A percentile compares a stretch with the other conserved stretches of the same genome.
Conservation (phyloP, 495 filamentous ascomycete genomes). For the Mytilinidion resinicola region DNA sequence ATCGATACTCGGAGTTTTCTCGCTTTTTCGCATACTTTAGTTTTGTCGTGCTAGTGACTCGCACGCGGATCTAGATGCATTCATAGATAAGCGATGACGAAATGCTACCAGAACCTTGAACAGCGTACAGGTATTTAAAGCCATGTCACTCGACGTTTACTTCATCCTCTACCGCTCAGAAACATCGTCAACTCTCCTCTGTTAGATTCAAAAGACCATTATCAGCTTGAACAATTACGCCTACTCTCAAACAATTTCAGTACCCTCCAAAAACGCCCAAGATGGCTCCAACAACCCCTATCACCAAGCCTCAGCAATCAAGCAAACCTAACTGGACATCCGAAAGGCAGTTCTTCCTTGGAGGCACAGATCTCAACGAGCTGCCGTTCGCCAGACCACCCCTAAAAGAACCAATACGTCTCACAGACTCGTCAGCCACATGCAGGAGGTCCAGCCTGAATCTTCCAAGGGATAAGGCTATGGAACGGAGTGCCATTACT, state of each 20-base stretch:
- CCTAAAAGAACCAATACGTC: not conserved
- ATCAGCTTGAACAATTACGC: not conserved
- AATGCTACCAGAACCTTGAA: not conserved
- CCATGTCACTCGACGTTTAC: not conserved
- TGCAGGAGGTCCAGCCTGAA: not conserved
- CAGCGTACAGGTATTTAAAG: not conserved
- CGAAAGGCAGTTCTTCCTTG: not conserved
- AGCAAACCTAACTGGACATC: not conserved
- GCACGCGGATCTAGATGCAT: not conserved
- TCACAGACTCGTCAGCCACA: not conserved
- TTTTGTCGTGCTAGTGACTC: slow-evolving; percentile 1
- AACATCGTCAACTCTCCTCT: not conserved
- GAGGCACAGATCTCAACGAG: not conserved
- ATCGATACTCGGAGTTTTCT: not conserved
- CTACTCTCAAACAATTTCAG: not conserved
- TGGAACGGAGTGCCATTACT: too few relatives aligned
- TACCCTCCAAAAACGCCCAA: not conserved
- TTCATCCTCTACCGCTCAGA: not conserved
- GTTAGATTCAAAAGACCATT: not conserved
- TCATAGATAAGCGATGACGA: not conserved
- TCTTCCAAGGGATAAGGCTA: too few relatives aligned
- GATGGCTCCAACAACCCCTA: not conserved
- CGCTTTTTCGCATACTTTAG: not conserved
- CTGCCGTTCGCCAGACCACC: not conserved
- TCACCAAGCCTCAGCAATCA: not conserved